Evolutionary conservation across 352 stramenopile species (phyloP).

Genomic region (Aphanomyces cochlioides): DNA sequence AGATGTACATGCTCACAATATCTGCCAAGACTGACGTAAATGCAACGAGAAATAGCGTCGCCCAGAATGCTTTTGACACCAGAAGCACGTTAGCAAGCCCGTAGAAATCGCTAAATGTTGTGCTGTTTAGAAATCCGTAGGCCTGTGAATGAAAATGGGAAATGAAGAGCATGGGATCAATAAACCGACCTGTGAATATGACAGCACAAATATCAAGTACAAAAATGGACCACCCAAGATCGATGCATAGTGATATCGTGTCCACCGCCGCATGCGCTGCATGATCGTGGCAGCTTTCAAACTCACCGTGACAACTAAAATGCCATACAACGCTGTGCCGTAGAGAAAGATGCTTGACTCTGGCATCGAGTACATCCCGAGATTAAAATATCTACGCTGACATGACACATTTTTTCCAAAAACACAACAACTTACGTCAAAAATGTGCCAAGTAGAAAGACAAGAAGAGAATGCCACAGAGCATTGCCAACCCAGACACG

Average conservation of each 20-base stretch:
- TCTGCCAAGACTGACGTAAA: constrained; percentile 61
- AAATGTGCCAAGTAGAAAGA: constrained; percentile 63
- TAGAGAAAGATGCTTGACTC: constrained; percentile 52
- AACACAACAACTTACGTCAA: constrained; percentile 36
- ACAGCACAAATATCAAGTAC: constrained; percentile 67
- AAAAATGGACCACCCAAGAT: constrained; percentile 55
- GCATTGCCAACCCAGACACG: constrained; percentile 70
- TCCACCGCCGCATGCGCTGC: constrained; percentile 77
- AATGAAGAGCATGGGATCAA: background rate
- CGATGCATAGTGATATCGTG: constrained; percentile 60
- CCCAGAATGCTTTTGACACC: constrained; percentile 51
- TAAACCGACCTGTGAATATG: constrained; percentile 56
- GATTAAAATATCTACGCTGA: background rate
- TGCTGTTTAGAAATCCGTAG: background rate
- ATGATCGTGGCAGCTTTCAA: constrained; percentile 70
- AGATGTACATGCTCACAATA: constrained; percentile 65
- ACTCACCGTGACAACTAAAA: constrained; percentile 68
- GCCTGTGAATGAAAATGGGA: background rate
- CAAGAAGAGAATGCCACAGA: constrained; percentile 62
- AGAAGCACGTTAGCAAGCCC: constrained; percentile 62
- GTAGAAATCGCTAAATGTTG: constrained; percentile 66
- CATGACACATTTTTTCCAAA: constrained; percentile 1
- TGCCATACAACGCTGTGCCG: constrained; percentile 73
- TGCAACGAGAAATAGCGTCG: constrained; percentile 57
- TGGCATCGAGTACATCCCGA: constrained; percentile 13